Percentiles rank a stretch among this genome's conserved stretches.
These are phyloP conservation scores for Phytophthora uliginosa DNA, from an alignment of 352 stramenopile genomes.

Conservation along the genomic window DNA sequence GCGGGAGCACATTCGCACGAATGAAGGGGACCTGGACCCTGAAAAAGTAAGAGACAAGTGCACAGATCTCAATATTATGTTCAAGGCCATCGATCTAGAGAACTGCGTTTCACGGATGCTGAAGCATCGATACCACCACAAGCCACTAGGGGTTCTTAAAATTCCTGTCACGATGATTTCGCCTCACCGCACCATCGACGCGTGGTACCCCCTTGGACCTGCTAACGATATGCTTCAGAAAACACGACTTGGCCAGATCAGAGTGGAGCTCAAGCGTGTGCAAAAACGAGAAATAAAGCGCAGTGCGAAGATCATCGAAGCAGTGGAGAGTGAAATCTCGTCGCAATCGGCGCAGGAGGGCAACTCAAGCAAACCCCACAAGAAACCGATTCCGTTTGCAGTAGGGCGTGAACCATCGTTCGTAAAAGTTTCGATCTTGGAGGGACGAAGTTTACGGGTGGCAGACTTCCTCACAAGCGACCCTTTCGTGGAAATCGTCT, in stretches of 20 bases:
- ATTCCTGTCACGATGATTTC: conserved; percentile 77
- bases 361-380: conserved; percentile 14
- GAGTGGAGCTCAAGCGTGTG: conserved; percentile 58
- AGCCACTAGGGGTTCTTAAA: conserved; percentile 69
- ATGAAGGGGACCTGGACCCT: conserved; percentile 67
- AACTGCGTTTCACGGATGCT: conserved; percentile 74
- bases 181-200: conserved; percentile 63
- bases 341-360: not conserved
- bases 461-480: conserved; percentile 62
- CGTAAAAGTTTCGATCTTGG: conserved; percentile 65
- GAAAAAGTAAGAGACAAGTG: conserved; percentile 66
- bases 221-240: conserved; percentile 81
- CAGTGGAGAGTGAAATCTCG: not conserved
- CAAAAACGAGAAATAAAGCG: conserved; percentile 44
- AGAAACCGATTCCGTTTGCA: conserved; percentile 20
- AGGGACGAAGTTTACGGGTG: conserved; percentile 64
- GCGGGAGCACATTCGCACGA: conserved; percentile 63
- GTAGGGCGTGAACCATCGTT: conserved; percentile 57
- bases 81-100: conserved; percentile 70
- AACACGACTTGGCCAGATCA: conserved; percentile 62
- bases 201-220: conserved; percentile 71
- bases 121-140: conserved; percentile 47
- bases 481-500: conserved; percentile 69
- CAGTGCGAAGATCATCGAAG: conserved; percentile 40
- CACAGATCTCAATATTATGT: conserved; percentile 73